Conservation (phyloP, 176 grass and related monocot genomes). For the Zea luxurians region DNA sequence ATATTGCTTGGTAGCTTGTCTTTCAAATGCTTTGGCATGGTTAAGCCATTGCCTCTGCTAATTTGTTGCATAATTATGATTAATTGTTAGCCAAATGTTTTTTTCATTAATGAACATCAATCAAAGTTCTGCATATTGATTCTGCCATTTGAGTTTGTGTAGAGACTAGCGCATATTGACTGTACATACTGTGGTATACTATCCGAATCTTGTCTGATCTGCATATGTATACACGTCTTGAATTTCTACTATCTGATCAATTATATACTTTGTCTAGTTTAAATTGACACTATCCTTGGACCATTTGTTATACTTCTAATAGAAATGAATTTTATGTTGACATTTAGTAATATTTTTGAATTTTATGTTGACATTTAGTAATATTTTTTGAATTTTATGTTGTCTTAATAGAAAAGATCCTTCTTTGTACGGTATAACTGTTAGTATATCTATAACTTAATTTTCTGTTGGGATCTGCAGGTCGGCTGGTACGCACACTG, state of each 20-base stretch:
- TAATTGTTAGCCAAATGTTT: background rate
- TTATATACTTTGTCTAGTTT: background rate
- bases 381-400: background rate
- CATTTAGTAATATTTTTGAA: no score
- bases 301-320: background rate
- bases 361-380: background rate
- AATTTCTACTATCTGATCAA: background rate
- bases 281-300: background rate
- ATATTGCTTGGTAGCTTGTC: background rate
- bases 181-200: background rate
- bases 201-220: background rate
- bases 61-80: background rate
- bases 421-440: background rate
- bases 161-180: background rate
- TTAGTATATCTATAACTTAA: background rate
- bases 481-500: slow-evolving; percentile 45
- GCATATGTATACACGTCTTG: background rate
- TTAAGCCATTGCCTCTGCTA: background rate
- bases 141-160: background rate
- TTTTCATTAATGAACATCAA: background rate
- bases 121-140: background rate
- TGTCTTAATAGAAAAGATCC: background rate
- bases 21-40: background rate
- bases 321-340: background rate
- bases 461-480: background rate